Base-by-base conservation (phyloP, 805 yeast genomes). In the Barnettozyma californica region DNA sequence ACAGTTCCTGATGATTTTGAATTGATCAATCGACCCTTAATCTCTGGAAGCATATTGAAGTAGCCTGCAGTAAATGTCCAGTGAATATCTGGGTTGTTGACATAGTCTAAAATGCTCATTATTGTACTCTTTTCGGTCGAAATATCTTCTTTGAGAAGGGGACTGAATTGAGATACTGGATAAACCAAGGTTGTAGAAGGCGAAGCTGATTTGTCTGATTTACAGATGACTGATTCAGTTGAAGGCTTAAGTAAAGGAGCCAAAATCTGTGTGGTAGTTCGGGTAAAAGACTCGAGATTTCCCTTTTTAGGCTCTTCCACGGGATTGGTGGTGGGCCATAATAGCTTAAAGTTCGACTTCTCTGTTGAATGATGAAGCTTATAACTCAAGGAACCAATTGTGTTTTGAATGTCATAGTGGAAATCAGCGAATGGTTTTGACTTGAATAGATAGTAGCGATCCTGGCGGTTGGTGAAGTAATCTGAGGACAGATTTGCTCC, bases 41-140 rank as follows among this genome's bases (percentile, higher is more conserved):
- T 83, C 36, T 81, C 81, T 0, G 95, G 87, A 36, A 84, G 78
- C 80, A 94, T 84, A 65, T 94, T 94, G 72, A 94, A 94, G 64
- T 94, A 94, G 2, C 99, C 99, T 0, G 98, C 97, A 0, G 99
- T 94, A 58, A 94, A 83, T 54, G 87, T 77, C 95, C 96, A 92
- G 45, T 73, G 74, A 25, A 83, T 74, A 11, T 68, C 59, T 23
- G 80, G 74, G 37, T 80, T 70, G 58, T 80, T 80, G 44, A 80
- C 69, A 50, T 73, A 74, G 3, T 87, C 75, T 38, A 87, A 69
- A 4, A 87, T 64, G 27, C 83, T 68, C 36, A 86, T 65, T 29
- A 92, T 68, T 0, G 87, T 80, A 8, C 82, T 82, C 54, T 84
- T 82, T 61, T 94, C 99, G 0, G 97, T 94, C 1, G 97, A 89